These are phyloP conservation scores for Aegilops speltoides DNA, from an alignment of 176 grass and related monocot genomes.

Conservation along the genomic window DNA sequence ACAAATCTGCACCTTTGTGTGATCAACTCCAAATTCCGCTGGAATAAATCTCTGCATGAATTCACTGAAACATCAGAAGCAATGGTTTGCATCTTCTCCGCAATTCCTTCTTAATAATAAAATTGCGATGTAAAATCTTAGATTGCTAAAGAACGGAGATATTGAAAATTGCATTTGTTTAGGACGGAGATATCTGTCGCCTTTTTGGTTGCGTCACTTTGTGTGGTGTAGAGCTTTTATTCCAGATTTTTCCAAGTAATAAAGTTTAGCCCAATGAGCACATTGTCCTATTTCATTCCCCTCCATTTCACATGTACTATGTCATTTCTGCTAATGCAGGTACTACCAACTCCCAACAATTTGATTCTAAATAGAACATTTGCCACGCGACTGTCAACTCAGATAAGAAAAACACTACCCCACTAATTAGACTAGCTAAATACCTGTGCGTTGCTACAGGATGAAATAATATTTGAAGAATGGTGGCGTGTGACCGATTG, in stretches of 20 bases:
- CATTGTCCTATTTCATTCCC: not conserved
- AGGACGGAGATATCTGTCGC: not conserved
- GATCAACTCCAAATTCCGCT: conserved; percentile 83
- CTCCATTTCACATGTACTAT: not conserved
- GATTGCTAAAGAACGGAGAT: not conserved
- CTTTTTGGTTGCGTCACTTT: not conserved
- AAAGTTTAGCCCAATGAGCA: not conserved
- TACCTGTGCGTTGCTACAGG: no score
- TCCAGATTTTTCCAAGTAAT: not conserved
- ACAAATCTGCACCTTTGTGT: conserved; percentile 69
- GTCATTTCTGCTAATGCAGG: not conserved
- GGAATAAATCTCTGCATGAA: conserved; percentile 85
- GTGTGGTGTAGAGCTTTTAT: not conserved
- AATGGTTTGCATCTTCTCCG: not conserved
- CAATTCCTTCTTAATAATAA: not conserved
- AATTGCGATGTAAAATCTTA: not conserved
- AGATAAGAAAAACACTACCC: not conserved
- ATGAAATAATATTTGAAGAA: no score
- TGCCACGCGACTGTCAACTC: not conserved
- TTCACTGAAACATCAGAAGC: not conserved
- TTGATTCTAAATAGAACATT: not conserved
- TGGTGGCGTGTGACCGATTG: no score
- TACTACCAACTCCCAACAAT: not conserved
- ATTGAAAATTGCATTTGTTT: not conserved
- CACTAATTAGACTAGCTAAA: no score